Evolutionary conservation across 176 grass and related monocot genomes (phyloP).

Genomic region (Aegilops speltoides): DNA sequence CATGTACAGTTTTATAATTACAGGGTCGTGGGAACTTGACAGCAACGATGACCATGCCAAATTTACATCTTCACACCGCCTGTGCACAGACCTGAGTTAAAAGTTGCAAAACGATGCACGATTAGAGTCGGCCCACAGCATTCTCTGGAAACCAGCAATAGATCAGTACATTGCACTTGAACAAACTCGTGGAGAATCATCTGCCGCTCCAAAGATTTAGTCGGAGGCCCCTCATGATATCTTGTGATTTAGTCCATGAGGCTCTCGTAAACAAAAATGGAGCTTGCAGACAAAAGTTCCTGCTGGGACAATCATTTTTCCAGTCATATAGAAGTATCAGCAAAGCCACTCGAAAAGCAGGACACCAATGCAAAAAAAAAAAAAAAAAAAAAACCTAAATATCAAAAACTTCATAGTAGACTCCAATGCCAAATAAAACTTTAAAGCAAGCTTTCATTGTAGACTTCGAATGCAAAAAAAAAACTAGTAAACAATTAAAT

Average conservation of each 20-base stretch:
- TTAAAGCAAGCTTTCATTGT: constrained; percentile 3
- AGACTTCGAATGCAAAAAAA: background rate
- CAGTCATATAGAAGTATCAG: background rate
- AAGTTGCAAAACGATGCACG: background rate
- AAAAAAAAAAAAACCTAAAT: too few relatives aligned
- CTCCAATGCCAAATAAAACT: too few relatives aligned
- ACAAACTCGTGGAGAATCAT: constrained; percentile 14
- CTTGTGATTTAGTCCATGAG: constrained; percentile 8
- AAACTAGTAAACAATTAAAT: background rate
- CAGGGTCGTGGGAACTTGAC: constrained; percentile 25
- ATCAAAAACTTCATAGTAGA: too few relatives aligned
- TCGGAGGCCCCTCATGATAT: constrained; percentile 10
- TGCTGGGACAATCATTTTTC: constrained; percentile 21
- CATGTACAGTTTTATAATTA: constrained; percentile 42
- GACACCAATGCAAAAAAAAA: too few relatives aligned
- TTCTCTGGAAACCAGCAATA: background rate
- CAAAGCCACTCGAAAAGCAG: constrained; percentile 6
- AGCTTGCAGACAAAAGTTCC: constrained; percentile 10
- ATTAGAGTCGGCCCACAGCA: background rate
- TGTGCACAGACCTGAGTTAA: constrained; percentile 34
- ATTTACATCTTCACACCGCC: constrained; percentile 41
- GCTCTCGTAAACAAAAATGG: constrained; percentile 22
- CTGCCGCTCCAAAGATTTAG: constrained; percentile 13
- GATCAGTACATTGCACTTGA: background rate
- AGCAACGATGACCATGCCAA: constrained; percentile 8